These are phyloP conservation scores for Penicillium concentricum DNA, from an alignment of 2,329 filamentous ascomycete genomes.

Conservation along the genomic window DNA sequence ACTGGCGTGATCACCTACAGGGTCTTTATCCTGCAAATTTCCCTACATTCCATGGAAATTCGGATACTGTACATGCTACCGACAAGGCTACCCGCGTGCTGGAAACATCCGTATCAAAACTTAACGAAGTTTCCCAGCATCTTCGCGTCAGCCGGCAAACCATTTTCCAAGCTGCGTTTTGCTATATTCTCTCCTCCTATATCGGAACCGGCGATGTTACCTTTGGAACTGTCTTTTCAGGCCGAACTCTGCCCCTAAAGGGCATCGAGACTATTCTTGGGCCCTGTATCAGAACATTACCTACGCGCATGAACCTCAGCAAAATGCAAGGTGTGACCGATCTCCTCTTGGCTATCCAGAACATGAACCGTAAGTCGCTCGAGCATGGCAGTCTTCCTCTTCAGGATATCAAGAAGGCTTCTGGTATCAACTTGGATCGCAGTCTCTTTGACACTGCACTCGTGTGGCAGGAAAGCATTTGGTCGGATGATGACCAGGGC, in stretches of 20 bases:
- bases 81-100: constrained; percentile 31
- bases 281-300: constrained; percentile 75
- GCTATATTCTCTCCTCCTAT: constrained; percentile 65
- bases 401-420: constrained; percentile 65
- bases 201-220: constrained; percentile 64
- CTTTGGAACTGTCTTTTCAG: constrained; percentile 79
- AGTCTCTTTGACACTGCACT: constrained; percentile 74
- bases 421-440: constrained; percentile 52
- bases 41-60: constrained; percentile 57
- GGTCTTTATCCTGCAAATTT: constrained; percentile 56
- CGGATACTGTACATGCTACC: constrained; percentile 28
- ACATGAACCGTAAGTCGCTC: constrained; percentile 64
- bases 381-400: constrained; percentile 64
- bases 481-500: constrained; percentile 31
- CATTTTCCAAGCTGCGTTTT: constrained; percentile 71
- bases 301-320: constrained; percentile 63
- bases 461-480: constrained; percentile 77
- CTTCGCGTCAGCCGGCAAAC: constrained; percentile 63
- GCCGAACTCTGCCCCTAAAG: constrained; percentile 69
- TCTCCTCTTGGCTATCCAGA: constrained; percentile 63
- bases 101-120: constrained; percentile 31
- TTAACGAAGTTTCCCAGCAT: constrained; percentile 40
- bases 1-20: constrained; percentile 68
- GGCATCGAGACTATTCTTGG: constrained; percentile 73
- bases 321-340: constrained; percentile 56